Base-by-base conservation (phyloP, 179 eudicot genomes). In the Silene noctiflora region DNA sequence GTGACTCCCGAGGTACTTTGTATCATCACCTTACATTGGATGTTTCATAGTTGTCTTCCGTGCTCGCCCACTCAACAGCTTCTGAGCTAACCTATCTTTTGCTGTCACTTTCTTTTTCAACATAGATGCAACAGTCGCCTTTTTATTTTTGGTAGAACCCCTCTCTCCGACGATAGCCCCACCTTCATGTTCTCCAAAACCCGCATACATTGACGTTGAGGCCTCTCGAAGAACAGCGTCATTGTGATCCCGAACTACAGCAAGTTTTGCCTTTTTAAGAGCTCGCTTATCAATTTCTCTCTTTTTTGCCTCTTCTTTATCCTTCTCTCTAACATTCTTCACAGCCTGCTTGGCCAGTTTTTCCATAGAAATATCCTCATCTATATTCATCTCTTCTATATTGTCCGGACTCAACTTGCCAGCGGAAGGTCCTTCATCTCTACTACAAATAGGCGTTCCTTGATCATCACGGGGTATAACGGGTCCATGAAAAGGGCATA, bases 401-500 rank as follows among this genome's bases (percentile, higher is more conserved):
- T 64, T 48, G 21, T 78, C 77, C 48, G 35, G 17, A 22, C 25
- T n/a, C 66, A 20, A 1, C 7, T 53, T 25, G 48, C 60, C 42
- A 66, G 51, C 72, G 46, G 83, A 66, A 35, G 25, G 71, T 73
- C 44, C 58, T 25, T 46, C 79, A 66, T 46, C 83, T 42, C 67
- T 67, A 59, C 63, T 76, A 35, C 76, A 22, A 44, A 91, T 83
- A 31, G 97, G 93, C 12, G 78, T 89, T 66, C 99, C 97, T 72
- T 88, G 86, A 72, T 87, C 84, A 62, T 95, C 96, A 62, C 97
- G 89, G 4, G 89, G 87, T 81, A 95, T 71, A 64, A 95, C 74
- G 46, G 93, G 95, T 2, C 99, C 97, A 72, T 93, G 99, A 85
- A 95, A 95, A 11, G 97, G 97, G 75, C 97, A 95, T 56, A 91